Percentiles rank a stretch among this genome's conserved stretches.
Conservation (phyloP, 495 filamentous ascomycete species). For the Penicillium egyptiacum region DNA sequence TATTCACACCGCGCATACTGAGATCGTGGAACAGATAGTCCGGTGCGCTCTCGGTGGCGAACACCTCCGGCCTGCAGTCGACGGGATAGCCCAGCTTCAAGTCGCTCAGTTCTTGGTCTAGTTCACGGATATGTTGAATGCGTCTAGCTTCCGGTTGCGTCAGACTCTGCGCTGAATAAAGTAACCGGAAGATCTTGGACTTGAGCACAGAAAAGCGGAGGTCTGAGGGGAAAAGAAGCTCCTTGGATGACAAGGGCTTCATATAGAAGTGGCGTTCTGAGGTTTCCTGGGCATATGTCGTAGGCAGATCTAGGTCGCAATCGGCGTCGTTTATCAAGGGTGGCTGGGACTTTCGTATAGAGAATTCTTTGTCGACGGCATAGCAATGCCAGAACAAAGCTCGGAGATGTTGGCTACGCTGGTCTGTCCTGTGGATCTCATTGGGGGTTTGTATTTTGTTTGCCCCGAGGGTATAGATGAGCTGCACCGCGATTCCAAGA, state of each 20-base stretch:
- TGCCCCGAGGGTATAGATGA: slow-evolving; percentile 25
- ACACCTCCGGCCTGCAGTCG: slow-evolving; percentile 22
- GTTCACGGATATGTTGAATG: slow-evolving; percentile 28
- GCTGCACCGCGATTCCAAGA: slow-evolving; percentile 23
- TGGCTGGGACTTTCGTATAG: slow-evolving; percentile 28
- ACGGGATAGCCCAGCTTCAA: slow-evolving; percentile 23
- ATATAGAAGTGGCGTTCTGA: slow-evolving; percentile 27
- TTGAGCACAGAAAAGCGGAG: slow-evolving; percentile 32
- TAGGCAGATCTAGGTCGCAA: slow-evolving; percentile 35
- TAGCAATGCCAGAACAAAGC: slow-evolving; percentile 41
- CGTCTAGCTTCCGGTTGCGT: slow-evolving; percentile 21
- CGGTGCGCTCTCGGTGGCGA: slow-evolving; percentile 22
- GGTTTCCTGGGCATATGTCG: slow-evolving; percentile 20
- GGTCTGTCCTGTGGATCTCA: slow-evolving; percentile 6
- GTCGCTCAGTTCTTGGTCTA: slow-evolving; percentile 30
- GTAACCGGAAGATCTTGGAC: slow-evolving; percentile 28
- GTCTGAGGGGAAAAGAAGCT: slow-evolving; percentile 33
- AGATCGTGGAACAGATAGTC: slow-evolving; percentile 32
- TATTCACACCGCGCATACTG: slow-evolving; percentile 29
- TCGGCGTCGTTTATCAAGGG: slow-evolving; percentile 32
- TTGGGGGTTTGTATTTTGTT: slow-evolving; percentile 12
- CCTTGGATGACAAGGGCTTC: slow-evolving; percentile 21
- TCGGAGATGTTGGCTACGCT: slow-evolving; percentile 28
- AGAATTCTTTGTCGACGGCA: slow-evolving; percentile 34
- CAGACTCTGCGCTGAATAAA: slow-evolving; percentile 23